phyloP scores from a whole-genome alignment of 2,329 filamentous ascomycete genomes.

The Beauveria sp. region DNA sequence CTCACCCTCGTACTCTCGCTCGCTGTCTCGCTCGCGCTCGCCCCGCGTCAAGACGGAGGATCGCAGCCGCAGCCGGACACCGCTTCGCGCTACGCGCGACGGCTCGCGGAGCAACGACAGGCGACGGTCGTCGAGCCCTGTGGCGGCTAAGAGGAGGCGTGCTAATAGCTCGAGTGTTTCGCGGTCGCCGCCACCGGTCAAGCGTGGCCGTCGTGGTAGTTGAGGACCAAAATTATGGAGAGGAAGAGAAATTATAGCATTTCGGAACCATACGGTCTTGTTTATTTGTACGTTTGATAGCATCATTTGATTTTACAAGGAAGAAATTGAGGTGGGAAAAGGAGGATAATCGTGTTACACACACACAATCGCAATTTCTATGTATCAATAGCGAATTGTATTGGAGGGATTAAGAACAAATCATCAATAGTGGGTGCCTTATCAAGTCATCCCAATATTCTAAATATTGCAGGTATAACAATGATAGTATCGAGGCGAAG shows the following conservation, averaged over 20 bases:
- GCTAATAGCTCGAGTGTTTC: conserved; percentile 24
- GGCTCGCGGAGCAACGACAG: not conserved
- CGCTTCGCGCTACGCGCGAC: not conserved
- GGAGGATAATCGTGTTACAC: not conserved
- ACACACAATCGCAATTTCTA: not conserved
- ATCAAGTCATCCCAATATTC: not conserved
- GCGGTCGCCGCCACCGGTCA: conserved; percentile 24
- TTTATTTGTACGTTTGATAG: not conserved
- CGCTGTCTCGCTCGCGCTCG: not conserved
- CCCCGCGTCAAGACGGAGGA: not conserved
- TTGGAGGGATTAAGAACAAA: not conserved
- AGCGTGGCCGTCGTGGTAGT: conserved; percentile 23
- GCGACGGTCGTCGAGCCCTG: conserved; percentile 18
- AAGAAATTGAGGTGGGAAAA: not conserved
- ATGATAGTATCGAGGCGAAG: not conserved
- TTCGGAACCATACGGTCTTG: not conserved
- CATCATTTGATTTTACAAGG: not conserved
- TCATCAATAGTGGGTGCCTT: not conserved
- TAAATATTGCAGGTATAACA: not conserved
- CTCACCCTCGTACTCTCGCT: conserved; percentile 5
- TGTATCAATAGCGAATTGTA: conserved; percentile 7
- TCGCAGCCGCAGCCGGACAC: not conserved
- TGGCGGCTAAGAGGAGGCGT: conserved; percentile 15
- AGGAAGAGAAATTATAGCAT: not conserved
- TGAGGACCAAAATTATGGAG: conserved; percentile 12